Conservation (phyloP, 2,329 filamentous ascomycete genomes). For the Chrysoporthe deuterocubensis region DNA sequence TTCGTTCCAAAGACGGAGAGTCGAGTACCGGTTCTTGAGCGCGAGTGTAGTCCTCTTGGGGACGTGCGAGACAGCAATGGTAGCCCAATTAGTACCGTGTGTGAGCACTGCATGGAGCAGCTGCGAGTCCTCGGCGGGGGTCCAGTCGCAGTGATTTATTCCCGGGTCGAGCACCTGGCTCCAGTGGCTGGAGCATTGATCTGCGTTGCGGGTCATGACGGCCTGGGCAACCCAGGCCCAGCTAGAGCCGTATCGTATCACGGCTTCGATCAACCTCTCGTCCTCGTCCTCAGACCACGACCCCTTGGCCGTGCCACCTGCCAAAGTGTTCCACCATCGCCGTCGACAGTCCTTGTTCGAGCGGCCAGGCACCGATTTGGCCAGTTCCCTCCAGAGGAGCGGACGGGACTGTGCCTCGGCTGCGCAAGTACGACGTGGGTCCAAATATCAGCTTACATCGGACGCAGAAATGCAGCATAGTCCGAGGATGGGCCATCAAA, state of each 20-base stretch:
- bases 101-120: too few species aligned
- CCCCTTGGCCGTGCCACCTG: conserved; percentile 34
- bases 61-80: conserved; percentile 33
- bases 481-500: too few species aligned
- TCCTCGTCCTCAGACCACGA: too few species aligned
- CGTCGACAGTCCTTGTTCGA: conserved; percentile 37
- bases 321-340: conserved; percentile 35
- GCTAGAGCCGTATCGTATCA: too few species aligned
- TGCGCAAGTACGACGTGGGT: too few species aligned
- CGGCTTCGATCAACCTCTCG: too few species aligned
- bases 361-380: conserved; percentile 29
- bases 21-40: conserved; percentile 33
- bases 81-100: conserved; percentile 32
- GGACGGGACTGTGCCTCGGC: not conserved
- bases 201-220: conserved; percentile 34
- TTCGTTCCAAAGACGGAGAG: not conserved
- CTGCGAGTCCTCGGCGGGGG: conserved; percentile 26
- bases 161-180: conserved; percentile 34
- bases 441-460: too few species aligned
- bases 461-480: too few species aligned
- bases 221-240: conserved; percentile 26
- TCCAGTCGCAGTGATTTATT: conserved; percentile 36
- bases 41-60: conserved; percentile 35
- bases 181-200: conserved; percentile 37
- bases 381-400: conserved; percentile 15